Percentiles rank a stretch among this genome's conserved stretches.
These are phyloP conservation scores for Trypanosomatidae sp. DNA, from an alignment of 208 protist genomes.

Conservation along the genomic window DNA sequence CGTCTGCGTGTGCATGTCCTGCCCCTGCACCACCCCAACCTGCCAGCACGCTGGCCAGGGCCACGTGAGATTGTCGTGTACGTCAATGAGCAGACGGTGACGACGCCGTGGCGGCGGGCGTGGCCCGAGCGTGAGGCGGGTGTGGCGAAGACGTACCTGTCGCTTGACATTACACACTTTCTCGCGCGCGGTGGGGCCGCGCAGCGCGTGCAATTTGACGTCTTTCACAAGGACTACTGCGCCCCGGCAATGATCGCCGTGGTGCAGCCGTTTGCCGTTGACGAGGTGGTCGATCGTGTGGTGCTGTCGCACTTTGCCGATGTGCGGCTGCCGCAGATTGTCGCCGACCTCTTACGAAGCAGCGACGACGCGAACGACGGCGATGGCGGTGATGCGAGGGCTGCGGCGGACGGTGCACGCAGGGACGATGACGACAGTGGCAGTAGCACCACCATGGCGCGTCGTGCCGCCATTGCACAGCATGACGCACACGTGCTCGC, in stretches of 20 bases:
- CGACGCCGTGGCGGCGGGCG: slow-evolving; percentile 49
- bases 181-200: slow-evolving; percentile 11
- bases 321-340: not conserved
- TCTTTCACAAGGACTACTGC: slow-evolving; percentile 57
- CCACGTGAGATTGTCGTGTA: slow-evolving; percentile 62
- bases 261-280: slow-evolving; percentile 21
- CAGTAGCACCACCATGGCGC: not conserved
- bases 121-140: slow-evolving; percentile 55
- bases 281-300: slow-evolving; percentile 39
- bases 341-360: not conserved
- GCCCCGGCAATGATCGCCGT: slow-evolving; percentile 28
- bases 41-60: slow-evolving; percentile 46
- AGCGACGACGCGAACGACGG: no score
- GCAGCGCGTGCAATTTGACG: slow-evolving; percentile 44
- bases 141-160: slow-evolving; percentile 56
- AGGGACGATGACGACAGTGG: no score
- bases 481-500: slow-evolving; percentile 1
- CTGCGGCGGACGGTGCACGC: no score
- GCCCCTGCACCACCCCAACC: slow-evolving; percentile 36
- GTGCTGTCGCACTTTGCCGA: slow-evolving; percentile 4
- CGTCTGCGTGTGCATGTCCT: slow-evolving; percentile 49
- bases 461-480: not conserved
- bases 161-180: slow-evolving; percentile 67
- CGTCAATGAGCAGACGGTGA: slow-evolving; percentile 55
- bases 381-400: no score